phyloP scores from a whole-genome alignment of 1,139 yeast species.

The Taphrina confusa region DNA sequence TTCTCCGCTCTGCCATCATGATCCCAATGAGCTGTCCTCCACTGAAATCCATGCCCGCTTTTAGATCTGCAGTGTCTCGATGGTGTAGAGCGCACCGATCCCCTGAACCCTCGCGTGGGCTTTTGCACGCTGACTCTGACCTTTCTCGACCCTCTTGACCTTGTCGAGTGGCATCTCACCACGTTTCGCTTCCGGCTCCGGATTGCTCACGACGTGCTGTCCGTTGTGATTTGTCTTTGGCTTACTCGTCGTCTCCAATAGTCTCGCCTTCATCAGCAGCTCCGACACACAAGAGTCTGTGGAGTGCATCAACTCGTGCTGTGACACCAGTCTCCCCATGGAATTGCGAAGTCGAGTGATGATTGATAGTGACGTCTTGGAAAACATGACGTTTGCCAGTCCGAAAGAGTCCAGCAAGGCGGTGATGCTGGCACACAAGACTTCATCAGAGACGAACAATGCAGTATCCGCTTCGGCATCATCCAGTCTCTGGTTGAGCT shows the following conservation, averaged over 20 bases:
- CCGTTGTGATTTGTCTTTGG: neutral
- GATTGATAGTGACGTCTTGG: neutral
- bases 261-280: slow-evolving; percentile 23
- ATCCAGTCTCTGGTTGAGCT: slow-evolving; percentile 9
- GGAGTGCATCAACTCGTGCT: slow-evolving; percentile 2
- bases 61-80: slow-evolving; percentile 25
- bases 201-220: slow-evolving; percentile 9
- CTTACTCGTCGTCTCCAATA: slow-evolving; percentile 14
- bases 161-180: slow-evolving; percentile 20
- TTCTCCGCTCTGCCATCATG: too few relatives aligned
- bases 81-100: slow-evolving; percentile 24
- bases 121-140: slow-evolving; percentile 4
- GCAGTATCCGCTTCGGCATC: neutral
- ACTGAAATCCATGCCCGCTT: too few relatives aligned
- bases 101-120: slow-evolving; percentile 23
- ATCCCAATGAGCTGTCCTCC: too few relatives aligned
- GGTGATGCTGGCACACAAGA: slow-evolving; percentile 8
- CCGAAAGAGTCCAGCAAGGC: slow-evolving; percentile 21
- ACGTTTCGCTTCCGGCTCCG: slow-evolving; percentile 22
- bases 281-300: slow-evolving; percentile 17
- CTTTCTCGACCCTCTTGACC: slow-evolving; percentile 5
- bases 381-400: slow-evolving; percentile 7
- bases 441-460: slow-evolving; percentile 15
- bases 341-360: neutral
- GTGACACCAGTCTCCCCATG: slow-evolving; percentile 1